phyloP scores from a whole-genome alignment of 345 rosid species.

The Eucalyptus sp. region DNA sequence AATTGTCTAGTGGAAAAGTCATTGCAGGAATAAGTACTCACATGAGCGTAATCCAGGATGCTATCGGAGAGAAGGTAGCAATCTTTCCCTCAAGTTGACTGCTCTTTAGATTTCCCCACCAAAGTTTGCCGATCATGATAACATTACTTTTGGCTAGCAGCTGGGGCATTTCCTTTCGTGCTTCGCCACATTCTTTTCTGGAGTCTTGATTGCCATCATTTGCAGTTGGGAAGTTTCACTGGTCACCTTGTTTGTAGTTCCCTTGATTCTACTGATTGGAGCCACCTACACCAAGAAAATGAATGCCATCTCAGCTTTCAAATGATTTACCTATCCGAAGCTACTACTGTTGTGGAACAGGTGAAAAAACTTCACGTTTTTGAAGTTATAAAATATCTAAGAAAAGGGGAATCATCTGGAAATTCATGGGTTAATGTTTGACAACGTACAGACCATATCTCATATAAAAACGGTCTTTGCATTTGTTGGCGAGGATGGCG shows the following conservation, averaged over 20 bases:
- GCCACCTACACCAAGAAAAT: conserved; percentile 50
- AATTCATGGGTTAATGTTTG: neutral
- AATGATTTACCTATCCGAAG: conserved; percentile 34
- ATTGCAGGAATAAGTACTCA: conserved; percentile 38
- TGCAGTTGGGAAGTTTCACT: conserved; percentile 57
- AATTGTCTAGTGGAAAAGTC: conserved; percentile 37
- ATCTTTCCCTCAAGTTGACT: neutral
- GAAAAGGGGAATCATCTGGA: neutral
- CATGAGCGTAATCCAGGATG: conserved; percentile 53
- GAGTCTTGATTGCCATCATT: conserved; percentile 36
- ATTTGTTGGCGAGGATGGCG: conserved; percentile 39
- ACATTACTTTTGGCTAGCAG: conserved; percentile 4
- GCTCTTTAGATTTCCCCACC: neutral
- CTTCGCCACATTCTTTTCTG: conserved; percentile 43
- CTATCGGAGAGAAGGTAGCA: conserved; percentile 50
- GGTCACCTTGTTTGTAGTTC: conserved; percentile 34
- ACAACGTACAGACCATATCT: conserved; percentile 21
- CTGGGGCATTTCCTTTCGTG: conserved; percentile 51
- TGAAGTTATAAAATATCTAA: neutral
- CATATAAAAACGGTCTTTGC: conserved; percentile 58
- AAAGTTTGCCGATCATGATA: neutral
- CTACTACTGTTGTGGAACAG: conserved; percentile 44
- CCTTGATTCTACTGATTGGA: conserved; percentile 37
- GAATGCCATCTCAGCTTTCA: conserved; percentile 32
- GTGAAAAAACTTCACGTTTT: neutral